Percentiles rank a stretch among this genome's conserved stretches.
These are phyloP conservation scores for Mytilinidion resinicola DNA, from an alignment of 495 filamentous ascomycete species.

Conservation along the genomic window DNA sequence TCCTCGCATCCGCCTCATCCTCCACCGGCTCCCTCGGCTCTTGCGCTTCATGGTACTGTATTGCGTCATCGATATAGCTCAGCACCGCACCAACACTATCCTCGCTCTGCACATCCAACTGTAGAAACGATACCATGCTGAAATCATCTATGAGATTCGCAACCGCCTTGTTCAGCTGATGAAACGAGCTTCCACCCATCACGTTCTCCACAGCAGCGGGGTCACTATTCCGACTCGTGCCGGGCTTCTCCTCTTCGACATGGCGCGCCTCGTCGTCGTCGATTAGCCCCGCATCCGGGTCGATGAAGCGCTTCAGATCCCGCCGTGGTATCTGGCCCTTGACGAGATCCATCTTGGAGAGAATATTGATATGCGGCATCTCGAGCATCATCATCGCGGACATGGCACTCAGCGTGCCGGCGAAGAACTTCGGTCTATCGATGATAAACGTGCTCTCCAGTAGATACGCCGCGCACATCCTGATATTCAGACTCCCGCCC, in stretches of 20 bases:
- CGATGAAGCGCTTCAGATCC: conserved; percentile 79
- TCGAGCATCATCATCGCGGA: conserved; percentile 98
- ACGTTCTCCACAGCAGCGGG: conserved; percentile 56
- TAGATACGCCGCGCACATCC: conserved; percentile 89
- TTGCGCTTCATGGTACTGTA: conserved; percentile 94
- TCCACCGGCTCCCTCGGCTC: conserved; percentile 84
- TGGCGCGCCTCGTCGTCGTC: conserved; percentile 58
- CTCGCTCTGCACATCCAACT: conserved; percentile 84
- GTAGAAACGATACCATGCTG: conserved; percentile 92
- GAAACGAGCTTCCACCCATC: conserved; percentile 72
- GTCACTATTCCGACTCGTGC: conserved; percentile 32
- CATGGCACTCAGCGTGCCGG: conserved; percentile 92
- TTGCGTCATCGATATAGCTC: conserved; percentile 94
- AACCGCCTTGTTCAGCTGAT: conserved; percentile 74
- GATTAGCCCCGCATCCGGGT: conserved; percentile 70
- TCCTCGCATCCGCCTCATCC: conserved; percentile 31
- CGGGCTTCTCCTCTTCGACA: conserved; percentile 34
- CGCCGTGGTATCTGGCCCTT: conserved; percentile 73
- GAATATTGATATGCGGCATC: conserved; percentile 87
- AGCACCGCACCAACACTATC: conserved; percentile 87
- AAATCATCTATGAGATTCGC: conserved; percentile 90
- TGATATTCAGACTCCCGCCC: conserved; percentile 77
- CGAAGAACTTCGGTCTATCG: conserved; percentile 94
- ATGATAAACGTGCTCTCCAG: conserved; percentile 92
- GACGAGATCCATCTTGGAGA: conserved; percentile 95